A percentile compares a stretch with the other conserved stretches of the same genome.
Conservation (phyloP, 140 eudicot genomes). For the Bidens hawaiensis region DNA sequence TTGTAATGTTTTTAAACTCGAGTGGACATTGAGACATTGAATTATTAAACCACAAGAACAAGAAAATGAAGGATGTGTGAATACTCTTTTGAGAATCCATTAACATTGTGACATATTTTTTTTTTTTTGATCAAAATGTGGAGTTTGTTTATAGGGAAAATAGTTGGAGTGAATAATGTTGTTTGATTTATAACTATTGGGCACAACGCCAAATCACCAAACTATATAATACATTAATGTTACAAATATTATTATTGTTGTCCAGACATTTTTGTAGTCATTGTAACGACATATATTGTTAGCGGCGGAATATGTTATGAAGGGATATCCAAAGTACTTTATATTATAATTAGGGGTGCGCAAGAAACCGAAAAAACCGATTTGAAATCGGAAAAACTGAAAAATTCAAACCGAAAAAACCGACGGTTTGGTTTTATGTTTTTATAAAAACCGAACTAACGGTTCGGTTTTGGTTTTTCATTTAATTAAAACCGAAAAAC, state of each 20-base stretch:
- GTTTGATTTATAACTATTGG: too few species aligned
- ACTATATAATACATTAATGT: too few species aligned
- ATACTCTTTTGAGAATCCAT: constrained; percentile 13
- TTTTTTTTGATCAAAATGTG: constrained; percentile 3
- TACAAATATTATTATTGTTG: constrained; percentile 5
- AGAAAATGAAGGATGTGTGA: neutral
- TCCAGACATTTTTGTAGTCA: constrained; percentile 14
- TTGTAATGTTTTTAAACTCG: constrained; percentile 13
- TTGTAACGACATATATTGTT: neutral
- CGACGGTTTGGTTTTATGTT: too few species aligned
- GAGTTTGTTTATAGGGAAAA: constrained; percentile 28
- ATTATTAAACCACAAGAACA: constrained; percentile 9
- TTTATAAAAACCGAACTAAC: too few species aligned
- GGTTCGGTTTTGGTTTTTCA: too few species aligned
- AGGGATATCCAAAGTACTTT: constrained; percentile 29
- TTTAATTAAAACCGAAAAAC: too few species aligned
- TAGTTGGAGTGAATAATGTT: too few species aligned
- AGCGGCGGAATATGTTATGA: constrained; percentile 18
- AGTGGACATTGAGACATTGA: constrained; percentile 28
- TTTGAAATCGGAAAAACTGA: too few species aligned
- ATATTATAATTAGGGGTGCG: too few species aligned
- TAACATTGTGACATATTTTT: neutral
- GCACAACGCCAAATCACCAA: constrained; percentile 23
- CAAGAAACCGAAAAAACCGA: too few species aligned
- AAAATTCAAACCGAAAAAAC: too few species aligned